Conservation (phyloP, 1,284 basidiomycete species). For the Malassezia sp. region DNA sequence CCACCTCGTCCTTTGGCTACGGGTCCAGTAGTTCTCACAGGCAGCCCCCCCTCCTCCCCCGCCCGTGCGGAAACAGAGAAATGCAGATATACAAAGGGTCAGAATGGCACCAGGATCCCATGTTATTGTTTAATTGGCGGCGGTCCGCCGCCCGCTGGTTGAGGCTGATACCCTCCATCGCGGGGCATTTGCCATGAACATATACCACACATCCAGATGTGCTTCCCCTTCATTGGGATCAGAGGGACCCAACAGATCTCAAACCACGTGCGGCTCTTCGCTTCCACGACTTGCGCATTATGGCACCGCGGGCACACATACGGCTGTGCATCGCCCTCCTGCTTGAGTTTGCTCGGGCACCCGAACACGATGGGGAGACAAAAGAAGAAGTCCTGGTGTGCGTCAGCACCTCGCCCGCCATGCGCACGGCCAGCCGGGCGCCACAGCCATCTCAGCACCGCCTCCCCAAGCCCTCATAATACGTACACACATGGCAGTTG, state of each 20-base stretch:
- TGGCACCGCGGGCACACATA: constrained; percentile 43
- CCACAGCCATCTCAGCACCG: too few relatives aligned
- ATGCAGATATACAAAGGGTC: too few relatives aligned
- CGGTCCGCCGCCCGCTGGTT: constrained; percentile 7
- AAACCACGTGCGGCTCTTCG: constrained; percentile 39
- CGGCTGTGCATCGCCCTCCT: constrained; percentile 34
- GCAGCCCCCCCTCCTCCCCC: too few relatives aligned
- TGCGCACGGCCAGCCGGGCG: too few relatives aligned
- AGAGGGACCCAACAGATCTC: constrained; percentile 44
- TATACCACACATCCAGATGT: constrained; percentile 41
- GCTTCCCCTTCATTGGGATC: constrained; percentile 30
- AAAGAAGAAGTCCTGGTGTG: constrained; percentile 30
- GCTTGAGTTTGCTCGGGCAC: constrained; percentile 42
- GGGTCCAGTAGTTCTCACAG: too few relatives aligned
- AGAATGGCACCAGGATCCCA: too few relatives aligned
- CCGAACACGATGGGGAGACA: constrained; percentile 41
- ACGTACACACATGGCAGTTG: too few relatives aligned
- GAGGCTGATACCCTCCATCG: constrained; percentile 34
- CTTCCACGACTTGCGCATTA: constrained; percentile 41
- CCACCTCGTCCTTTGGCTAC: too few relatives aligned
- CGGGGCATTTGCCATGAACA: constrained; percentile 38
- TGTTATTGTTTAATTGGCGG: too few relatives aligned
- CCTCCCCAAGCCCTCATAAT: too few relatives aligned
- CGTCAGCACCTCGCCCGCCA: neutral
- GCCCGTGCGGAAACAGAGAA: too few relatives aligned